Conservation (phyloP, 352 stramenopile genomes). For the Saprolegnia diclina region DNA sequence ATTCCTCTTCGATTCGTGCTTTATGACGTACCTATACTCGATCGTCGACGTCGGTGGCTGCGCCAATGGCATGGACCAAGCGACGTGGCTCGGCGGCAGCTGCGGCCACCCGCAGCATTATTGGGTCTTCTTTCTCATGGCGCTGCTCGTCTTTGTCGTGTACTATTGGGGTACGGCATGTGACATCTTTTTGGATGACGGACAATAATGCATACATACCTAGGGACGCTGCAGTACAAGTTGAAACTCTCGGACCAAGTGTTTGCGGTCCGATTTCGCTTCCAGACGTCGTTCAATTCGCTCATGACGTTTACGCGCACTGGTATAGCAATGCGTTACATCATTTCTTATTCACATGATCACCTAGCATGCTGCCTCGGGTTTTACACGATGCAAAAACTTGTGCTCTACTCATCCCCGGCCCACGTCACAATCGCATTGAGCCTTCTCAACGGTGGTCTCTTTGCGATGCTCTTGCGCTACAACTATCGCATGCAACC, state of each 20-base stretch:
- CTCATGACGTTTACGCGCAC: conserved; percentile 24
- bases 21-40: conserved; percentile 13
- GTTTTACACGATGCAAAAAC: conserved; percentile 21
- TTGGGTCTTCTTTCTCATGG: conserved; percentile 10
- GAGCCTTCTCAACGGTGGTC: neutral
- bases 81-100: neutral
- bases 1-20: conserved; percentile 17
- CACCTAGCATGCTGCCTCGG: conserved; percentile 16
- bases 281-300: conserved; percentile 24
- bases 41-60: conserved; percentile 13
- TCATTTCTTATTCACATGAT: neutral
- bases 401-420: neutral
- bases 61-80: conserved; percentile 12
- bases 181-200: neutral
- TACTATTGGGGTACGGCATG: conserved; percentile 7
- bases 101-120: neutral
- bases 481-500: conserved; percentile 25
- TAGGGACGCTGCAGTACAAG: conserved; percentile 26
- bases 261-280: conserved; percentile 24
- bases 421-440: neutral
- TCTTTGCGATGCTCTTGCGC: conserved; percentile 18
- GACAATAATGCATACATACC: neutral
- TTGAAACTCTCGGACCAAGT: conserved; percentile 18
- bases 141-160: neutral
- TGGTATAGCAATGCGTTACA: neutral